Evolutionary conservation across 345 rosid genomes (phyloP), one percentile per base, ranked within the genome.

Genomic region (Sonneratia caseolaris): DNA sequence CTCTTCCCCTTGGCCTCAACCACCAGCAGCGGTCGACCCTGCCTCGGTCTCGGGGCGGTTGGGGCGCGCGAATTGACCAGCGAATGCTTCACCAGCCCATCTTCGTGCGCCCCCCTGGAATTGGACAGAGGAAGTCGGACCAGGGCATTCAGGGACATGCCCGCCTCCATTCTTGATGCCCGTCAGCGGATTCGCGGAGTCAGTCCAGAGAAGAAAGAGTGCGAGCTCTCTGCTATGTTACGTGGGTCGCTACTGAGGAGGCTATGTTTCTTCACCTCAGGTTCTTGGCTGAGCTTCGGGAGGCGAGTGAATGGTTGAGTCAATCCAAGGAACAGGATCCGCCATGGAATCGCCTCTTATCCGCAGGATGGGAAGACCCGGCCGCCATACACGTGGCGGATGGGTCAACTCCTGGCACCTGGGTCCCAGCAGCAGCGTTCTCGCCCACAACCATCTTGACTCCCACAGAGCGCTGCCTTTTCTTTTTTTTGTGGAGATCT

Each of bases 1-100:
- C 78, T 85, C 79, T 85, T 89, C 22, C 98, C 97, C 71, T 89
- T 93, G n/a, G 98, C 97, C 68, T 90, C 79, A 40, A 94, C 91
- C 59, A 86, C 85, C 57, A 88, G 47, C 68, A 71, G 38, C 45
- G 37, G 71, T 64, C 72, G 72, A 59, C 51, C 59, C 43, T 75
- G 71, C 66, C 68, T 79, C 37, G 56, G 73, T 16, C 5, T 47
- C 66, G 56, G 71, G 24, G 71, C 53, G 68, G 72, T 81, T 45
- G 48, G 81, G 68, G 32, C 57, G 72, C 82, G 83, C 1, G 90
- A 78, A 37, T 85, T 74, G 78, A 83, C 83, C 7, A 87, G 80
- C 1, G 88, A 84, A 78, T 87, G 90, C 76, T 81, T 90, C 35
- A 77, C 79, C 37, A 88, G 71, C 3, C 80, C 80, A 71, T 91